Conservation (phyloP, 768 basidiomycete species). For the Tulasnella sp. region DNA sequence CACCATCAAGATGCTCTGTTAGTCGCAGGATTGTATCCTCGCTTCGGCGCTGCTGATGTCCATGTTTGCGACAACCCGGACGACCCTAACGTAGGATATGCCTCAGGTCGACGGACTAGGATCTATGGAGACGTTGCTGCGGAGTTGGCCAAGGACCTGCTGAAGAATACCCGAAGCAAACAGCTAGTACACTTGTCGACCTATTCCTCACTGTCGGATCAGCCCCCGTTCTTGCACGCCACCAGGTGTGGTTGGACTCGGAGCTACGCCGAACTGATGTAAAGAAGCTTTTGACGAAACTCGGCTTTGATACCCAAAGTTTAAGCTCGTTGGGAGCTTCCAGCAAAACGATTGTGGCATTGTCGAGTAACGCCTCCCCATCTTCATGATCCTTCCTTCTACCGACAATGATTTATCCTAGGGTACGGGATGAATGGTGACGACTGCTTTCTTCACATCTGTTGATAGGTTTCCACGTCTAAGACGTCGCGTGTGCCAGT, state of each 20-base stretch:
- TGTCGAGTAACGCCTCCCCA: neutral
- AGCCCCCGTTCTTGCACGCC: neutral
- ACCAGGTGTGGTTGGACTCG: slow-evolving; percentile 21
- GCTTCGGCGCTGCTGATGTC: slow-evolving; percentile 23
- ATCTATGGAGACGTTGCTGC: neutral
- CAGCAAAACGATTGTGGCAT: neutral
- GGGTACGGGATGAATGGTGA: neutral
- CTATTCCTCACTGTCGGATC: neutral
- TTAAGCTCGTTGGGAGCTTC: neutral
- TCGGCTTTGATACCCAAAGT: neutral
- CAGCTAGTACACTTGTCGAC: neutral
- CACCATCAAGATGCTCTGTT: slow-evolving; percentile 25
- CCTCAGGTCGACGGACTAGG: neutral
- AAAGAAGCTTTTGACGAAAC: slow-evolving; percentile 9
- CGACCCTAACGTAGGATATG: neutral
- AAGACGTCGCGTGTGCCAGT: too few relatives aligned
- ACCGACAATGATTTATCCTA: neutral
- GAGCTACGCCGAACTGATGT: slow-evolving; percentile 20
- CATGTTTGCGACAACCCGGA: slow-evolving; percentile 17
- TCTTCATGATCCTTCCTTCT: neutral
- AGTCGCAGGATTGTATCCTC: slow-evolving; percentile 23
- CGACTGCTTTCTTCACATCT: too few relatives aligned
- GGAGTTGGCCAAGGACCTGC: neutral
- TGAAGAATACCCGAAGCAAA: neutral
- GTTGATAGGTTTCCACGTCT: too few relatives aligned